Percentiles rank a stretch among this genome's conserved stretches.
phyloP scores from a whole-genome alignment of 768 basidiomycete genomes.

The Boletus tomentosulus region DNA sequence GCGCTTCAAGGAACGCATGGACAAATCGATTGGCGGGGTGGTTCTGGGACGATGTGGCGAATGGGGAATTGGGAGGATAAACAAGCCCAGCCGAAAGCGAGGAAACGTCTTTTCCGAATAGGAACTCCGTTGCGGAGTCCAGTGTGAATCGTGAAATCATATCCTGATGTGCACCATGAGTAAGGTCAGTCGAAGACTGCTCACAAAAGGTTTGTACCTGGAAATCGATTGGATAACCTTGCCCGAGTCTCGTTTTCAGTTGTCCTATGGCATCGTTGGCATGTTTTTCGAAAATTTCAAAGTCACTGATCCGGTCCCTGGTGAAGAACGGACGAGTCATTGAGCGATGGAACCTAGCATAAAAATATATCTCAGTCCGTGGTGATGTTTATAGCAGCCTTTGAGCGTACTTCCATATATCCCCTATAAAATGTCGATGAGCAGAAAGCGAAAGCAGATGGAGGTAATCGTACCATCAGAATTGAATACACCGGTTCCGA shows the following conservation, averaged over 20 bases:
- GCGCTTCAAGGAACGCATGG: slow-evolving; percentile 47
- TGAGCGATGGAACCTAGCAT: slow-evolving; percentile 48
- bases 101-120: too few relatives aligned
- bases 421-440: slow-evolving; percentile 32
- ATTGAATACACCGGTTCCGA: slow-evolving; percentile 60
- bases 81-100: slow-evolving; percentile 47
- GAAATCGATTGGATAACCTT: slow-evolving; percentile 52
- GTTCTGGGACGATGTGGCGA: background rate
- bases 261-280: slow-evolving; percentile 44
- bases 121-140: slow-evolving; percentile 58
- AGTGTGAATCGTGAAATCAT: slow-evolving; percentile 54
- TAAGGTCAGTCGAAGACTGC: background rate
- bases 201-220: slow-evolving; percentile 36
- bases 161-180: slow-evolving; percentile 33
- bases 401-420: slow-evolving; percentile 52
- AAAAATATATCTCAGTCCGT: background rate
- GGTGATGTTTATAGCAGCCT: background rate
- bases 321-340: slow-evolving; percentile 62
- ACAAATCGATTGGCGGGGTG: slow-evolving; percentile 23
- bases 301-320: slow-evolving; percentile 49
- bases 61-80: slow-evolving; percentile 34
- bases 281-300: slow-evolving; percentile 53
- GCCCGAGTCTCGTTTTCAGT: slow-evolving; percentile 38
- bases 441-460: background rate
- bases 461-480: slow-evolving; percentile 40